Percentiles rank a stretch among this genome's conserved stretches.
phyloP scores from a whole-genome alignment of 1,284 basidiomycete genomes.

The Tylopilus orsonianus region DNA sequence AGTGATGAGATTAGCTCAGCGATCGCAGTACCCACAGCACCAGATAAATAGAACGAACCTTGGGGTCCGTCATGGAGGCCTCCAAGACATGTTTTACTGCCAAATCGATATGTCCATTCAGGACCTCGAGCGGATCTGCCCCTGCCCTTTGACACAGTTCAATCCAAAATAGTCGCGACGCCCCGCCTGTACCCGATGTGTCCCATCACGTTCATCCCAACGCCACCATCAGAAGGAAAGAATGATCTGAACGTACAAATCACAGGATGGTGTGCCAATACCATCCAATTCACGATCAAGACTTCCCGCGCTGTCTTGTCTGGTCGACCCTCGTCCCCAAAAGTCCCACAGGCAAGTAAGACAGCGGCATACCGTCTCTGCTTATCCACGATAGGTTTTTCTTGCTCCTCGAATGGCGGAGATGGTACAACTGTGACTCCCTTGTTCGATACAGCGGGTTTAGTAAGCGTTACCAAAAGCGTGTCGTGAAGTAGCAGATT shows the following conservation, averaged over 20 bases:
- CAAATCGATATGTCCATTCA: constrained; percentile 48
- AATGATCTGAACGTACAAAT: constrained; percentile 52
- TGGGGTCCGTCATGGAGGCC: constrained; percentile 42
- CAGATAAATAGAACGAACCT: constrained; percentile 36
- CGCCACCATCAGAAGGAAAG: background rate
- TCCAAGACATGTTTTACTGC: constrained; percentile 52
- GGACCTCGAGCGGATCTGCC: constrained; percentile 66
- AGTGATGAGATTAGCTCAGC: background rate
- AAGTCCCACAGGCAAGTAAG: constrained; percentile 49
- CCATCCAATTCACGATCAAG: constrained; percentile 55
- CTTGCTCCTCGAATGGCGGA: constrained; percentile 29
- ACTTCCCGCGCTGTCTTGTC: constrained; percentile 41
- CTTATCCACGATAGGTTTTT: constrained; percentile 41
- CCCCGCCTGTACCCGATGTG: constrained; percentile 39
- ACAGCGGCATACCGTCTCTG: constrained; percentile 50
- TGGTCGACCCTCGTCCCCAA: constrained; percentile 32
- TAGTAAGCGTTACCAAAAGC: constrained; percentile 44
- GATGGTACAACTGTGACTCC: background rate
- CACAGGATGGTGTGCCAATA: constrained; percentile 74
- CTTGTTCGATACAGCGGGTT: constrained; percentile 16
- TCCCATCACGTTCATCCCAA: background rate
- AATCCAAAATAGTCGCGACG: constrained; percentile 76
- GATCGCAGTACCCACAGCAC: background rate
- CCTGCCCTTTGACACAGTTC: constrained; percentile 72
- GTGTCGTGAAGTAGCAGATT: constrained; percentile 58